These are phyloP conservation scores for Elaeis guineensis DNA, from an alignment of 176 grass and related monocot genomes.

Conservation along the genomic window DNA sequence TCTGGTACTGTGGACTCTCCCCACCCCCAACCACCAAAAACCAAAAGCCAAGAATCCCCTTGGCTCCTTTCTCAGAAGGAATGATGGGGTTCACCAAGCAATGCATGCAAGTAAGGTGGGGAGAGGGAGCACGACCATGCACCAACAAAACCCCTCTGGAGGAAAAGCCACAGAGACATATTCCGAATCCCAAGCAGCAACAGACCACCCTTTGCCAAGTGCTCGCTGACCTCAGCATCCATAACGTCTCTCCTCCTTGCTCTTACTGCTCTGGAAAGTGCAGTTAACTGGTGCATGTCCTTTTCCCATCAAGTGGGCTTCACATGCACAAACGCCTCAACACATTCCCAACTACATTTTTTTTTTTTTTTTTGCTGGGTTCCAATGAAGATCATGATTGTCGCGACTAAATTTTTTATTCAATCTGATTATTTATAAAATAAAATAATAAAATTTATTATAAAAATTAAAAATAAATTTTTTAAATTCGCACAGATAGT, in stretches of 20 bases:
- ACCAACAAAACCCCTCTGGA: conserved; percentile 3
- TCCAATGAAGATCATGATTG: too few species aligned
- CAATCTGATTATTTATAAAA: too few species aligned
- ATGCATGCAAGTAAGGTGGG: conserved; percentile 20
- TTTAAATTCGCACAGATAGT: too few species aligned
- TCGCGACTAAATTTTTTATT: too few species aligned
- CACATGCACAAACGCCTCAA: too few species aligned
- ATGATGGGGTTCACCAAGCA: conserved; percentile 28
- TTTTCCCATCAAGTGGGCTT: too few species aligned
- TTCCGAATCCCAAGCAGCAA: conserved; percentile 25
- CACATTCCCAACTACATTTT: too few species aligned
- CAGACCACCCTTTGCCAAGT: not conserved
- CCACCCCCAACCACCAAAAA: conserved; percentile 24
- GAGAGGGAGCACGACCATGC: conserved; percentile 7
- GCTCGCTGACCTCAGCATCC: not conserved
- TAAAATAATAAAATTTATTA: too few species aligned
- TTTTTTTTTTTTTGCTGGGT: too few species aligned
- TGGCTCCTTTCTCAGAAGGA: conserved; percentile 21
- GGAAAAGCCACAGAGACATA: conserved; percentile 9
- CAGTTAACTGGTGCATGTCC: too few species aligned
- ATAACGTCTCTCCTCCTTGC: not conserved
- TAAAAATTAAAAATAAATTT: too few species aligned
- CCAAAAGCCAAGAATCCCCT: conserved; percentile 8
- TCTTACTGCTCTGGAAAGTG: not conserved
- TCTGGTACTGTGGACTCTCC: conserved; percentile 9